phyloP scores from a whole-genome alignment of 2,329 filamentous ascomycete species.

The Ambrosiella xylebori region DNA sequence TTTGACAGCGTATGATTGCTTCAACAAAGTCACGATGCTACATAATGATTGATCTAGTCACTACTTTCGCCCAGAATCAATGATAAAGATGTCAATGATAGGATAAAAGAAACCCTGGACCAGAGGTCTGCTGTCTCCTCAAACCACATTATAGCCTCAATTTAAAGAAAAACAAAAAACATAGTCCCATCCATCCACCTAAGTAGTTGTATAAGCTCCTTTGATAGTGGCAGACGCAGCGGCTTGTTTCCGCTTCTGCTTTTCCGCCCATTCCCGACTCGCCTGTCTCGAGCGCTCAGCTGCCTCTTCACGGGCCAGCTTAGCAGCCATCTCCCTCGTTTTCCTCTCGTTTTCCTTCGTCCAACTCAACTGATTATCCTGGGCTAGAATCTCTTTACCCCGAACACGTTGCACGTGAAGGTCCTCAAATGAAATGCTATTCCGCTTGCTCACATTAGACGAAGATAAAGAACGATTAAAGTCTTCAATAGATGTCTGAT shows the following conservation, averaged over 20 bases:
- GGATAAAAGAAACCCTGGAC: too few species aligned
- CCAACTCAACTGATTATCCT: conserved; percentile 31
- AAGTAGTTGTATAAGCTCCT: not conserved
- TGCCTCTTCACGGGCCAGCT: conserved; percentile 39
- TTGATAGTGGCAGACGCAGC: not conserved
- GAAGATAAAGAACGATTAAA: conserved; percentile 27
- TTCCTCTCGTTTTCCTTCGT: conserved; percentile 35
- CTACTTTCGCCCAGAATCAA: too few species aligned
- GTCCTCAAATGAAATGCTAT: conserved; percentile 33
- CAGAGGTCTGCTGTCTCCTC: too few species aligned
- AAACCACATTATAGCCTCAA: not conserved
- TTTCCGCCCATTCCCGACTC: conserved; percentile 46
- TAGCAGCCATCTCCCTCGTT: conserved; percentile 36
- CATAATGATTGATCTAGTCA: too few species aligned
- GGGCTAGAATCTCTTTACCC: conserved; percentile 35
- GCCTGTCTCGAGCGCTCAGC: conserved; percentile 42
- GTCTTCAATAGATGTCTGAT: conserved; percentile 3
- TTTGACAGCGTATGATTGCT: too few species aligned
- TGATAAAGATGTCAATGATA: too few species aligned
- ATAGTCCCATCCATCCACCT: not conserved
- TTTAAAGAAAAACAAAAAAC: not conserved
- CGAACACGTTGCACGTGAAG: conserved; percentile 32
- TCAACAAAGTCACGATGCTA: too few species aligned
- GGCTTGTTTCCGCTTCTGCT: conserved; percentile 28
- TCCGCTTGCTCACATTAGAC: conserved; percentile 30